A percentile compares a stretch with the other conserved stretches of the same genome.
Evolutionary conservation across 352 stramenopile genomes (phyloP).

Genomic region (Aphanomyces stellatus): DNA sequence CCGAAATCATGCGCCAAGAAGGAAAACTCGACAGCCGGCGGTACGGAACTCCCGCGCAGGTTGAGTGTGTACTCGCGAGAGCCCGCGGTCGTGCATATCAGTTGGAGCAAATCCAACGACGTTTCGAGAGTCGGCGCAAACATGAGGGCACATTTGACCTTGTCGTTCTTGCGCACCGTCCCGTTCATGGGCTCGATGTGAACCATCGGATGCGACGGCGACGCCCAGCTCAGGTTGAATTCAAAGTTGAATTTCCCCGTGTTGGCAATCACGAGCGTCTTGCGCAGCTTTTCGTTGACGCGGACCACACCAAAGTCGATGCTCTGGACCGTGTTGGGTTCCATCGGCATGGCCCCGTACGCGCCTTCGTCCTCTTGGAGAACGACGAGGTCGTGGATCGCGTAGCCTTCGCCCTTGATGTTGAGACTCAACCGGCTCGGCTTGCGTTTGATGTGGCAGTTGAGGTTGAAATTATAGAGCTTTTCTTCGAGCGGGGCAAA

Average conservation of each 20-base stretch:
- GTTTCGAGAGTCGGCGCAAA: slow-evolving; percentile 75
- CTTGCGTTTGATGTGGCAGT: slow-evolving; percentile 89
- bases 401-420: slow-evolving; percentile 92
- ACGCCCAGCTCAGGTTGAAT: slow-evolving; percentile 66
- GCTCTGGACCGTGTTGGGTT: slow-evolving; percentile 23
- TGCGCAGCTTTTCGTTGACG: slow-evolving; percentile 68
- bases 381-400: slow-evolving; percentile 76
- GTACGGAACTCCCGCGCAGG: slow-evolving; percentile 65
- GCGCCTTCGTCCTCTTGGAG: slow-evolving; percentile 20
- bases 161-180: slow-evolving; percentile 85
- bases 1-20: slow-evolving; percentile 89
- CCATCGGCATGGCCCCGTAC: slow-evolving; percentile 27
- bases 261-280: slow-evolving; percentile 81
- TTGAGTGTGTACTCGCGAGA: slow-evolving; percentile 73
- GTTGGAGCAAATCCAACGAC: slow-evolving; percentile 50
- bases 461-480: slow-evolving; percentile 90
- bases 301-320: slow-evolving; percentile 86
- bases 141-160: slow-evolving; percentile 49
- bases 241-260: slow-evolving; percentile 94
- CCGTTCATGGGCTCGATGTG: slow-evolving; percentile 64
- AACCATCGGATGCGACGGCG: slow-evolving; percentile 34
- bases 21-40: slow-evolving; percentile 83
- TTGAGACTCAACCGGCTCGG: slow-evolving; percentile 87
- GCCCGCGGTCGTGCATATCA: slow-evolving; percentile 80
- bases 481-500: slow-evolving; percentile 90